Conservation (phyloP, 768 basidiomycete species). For the Cystobasidium ongulense region DNA sequence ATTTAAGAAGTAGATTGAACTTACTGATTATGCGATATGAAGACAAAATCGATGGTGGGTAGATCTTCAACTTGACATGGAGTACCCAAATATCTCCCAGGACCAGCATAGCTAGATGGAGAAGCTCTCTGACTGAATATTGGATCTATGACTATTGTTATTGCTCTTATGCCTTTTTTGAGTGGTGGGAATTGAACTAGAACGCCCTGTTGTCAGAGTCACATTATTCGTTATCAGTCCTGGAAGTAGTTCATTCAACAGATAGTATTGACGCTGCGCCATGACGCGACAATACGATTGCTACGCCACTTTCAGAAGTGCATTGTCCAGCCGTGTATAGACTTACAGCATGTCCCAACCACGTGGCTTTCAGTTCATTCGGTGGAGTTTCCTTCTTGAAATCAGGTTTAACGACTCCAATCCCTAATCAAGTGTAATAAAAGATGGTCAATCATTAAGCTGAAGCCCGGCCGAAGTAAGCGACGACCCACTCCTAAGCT, state of each 20-base stretch:
- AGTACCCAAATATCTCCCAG: conserved; percentile 42
- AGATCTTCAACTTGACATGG: conserved; percentile 54
- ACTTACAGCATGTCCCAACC: conserved; percentile 29
- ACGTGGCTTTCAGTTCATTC: conserved; percentile 26
- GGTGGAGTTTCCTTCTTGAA: neutral
- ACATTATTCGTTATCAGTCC: too few species aligned
- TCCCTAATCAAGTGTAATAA: neutral
- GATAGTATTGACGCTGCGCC: too few species aligned
- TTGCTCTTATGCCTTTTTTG: neutral
- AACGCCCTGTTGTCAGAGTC: neutral
- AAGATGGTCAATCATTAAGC: too few species aligned
- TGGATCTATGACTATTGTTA: conserved; percentile 8
- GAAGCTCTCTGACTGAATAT: conserved; percentile 22
- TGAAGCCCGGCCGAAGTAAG: neutral
- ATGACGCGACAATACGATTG: too few species aligned
- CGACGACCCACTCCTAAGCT: neutral
- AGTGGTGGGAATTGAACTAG: conserved; percentile 12
- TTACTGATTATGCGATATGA: conserved; percentile 54
- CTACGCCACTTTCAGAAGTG: neutral
- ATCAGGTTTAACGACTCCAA: conserved; percentile 10
- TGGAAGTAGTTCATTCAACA: too few species aligned
- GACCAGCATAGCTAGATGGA: conserved; percentile 20
- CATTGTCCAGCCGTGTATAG: neutral
- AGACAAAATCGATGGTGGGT: conserved; percentile 58
- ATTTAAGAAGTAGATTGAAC: conserved; percentile 30